Base-by-base conservation (phyloP, 148 eudicot genomes). In the Diospyros lotus region DNA sequence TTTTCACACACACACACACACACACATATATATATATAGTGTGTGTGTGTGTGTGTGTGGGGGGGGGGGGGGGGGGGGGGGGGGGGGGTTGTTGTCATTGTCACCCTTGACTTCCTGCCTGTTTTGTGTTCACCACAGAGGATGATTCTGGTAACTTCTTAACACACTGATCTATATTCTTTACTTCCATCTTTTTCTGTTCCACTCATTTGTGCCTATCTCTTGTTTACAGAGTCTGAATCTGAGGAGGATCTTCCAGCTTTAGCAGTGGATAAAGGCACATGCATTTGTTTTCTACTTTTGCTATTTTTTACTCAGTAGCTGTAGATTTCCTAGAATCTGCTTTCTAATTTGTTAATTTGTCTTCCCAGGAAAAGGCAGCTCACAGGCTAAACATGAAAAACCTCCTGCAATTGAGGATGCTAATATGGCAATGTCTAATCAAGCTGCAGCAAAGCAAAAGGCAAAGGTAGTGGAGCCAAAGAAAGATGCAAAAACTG, bases 401-500 rank as follows among this genome's bases (percentile, higher is more conserved):
- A 79, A 85, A 64, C 75, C 81, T 63, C 77, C 73, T 38, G 80
- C 42, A n/a, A 69, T 75, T 78, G 77, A 63, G 48, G 86, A 79
- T 74, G 74, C 75, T 6, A 78, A 60, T 73, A 84, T 73, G 69
- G 73, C 41, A 65, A 84, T 79, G 69, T 43, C 74, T 75, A 85
- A 73, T 44, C 71, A 79, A 76, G 77, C 77, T 54, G 86, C 80
- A 60, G 82, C 80, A 10, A 86, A 86, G 78, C 80, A 80, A 56
- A 88, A 88, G 82, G 90, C 84, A 81, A 86, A 81, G 77, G 85
- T 79, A 64, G 87, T 84, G 68, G 90, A 87, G 71, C 89, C 94
- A 45, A 73, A 42, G 39, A 81, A 88, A 70, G 88, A 80, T 78
- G 76, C 48, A 55, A 79, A 78, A 55, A 15, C 84, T 3, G 71